Evolutionary conservation across 805 yeast species (phyloP), one percentile per base, ranked within the genome.

Genomic region (Candida silvatica): DNA sequence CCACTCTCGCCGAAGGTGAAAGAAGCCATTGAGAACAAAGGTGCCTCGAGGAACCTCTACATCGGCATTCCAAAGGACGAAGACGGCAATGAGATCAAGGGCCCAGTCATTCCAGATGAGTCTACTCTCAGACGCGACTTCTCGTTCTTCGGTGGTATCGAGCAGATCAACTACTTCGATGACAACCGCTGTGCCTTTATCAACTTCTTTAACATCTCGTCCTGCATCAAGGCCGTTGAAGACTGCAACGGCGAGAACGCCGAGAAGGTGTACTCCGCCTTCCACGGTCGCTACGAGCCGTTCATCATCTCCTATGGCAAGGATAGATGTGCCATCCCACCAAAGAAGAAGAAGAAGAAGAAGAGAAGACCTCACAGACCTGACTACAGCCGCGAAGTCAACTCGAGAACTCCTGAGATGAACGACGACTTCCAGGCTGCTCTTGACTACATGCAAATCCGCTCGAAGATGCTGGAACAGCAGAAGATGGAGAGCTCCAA

Each of bases 271-370:
- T 66, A 65, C 35, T 55, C 49, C 12, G 52, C 59, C 6, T 69
- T 66, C 25, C 56, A 60, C 39, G 56, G 65, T 22, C 67, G 66
- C 43, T 82, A 81, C 47, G 47, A 47, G 28, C 60, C 65, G 4
- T 72, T 75, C 45, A 74, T 75, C 40, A 74, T 82, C 30, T 71
- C 74, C 33, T 82, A 69, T 56, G 94, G 86, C 31, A 54, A 54
- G 25, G 94, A 82, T 56, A 66, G 94, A 50, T 82, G 94, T 61
- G 94, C 81, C 3, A 80, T 80, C 48, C 84, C 71, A 22, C 80
- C 76, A 39, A 80, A 71, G 59, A 48, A 52, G 37, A 67, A 47
- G 50, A 61, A 50, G 44, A 58, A 52, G 54, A 67, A 56, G 43
- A 58, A 56, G 43, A 60, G 47, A 49, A 64, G 51, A 51, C n/a